A percentile compares a stretch with the other conserved stretches of the same genome.
phyloP scores from a whole-genome alignment of 352 stramenopile species.

The Phytophthora aleatoria region DNA sequence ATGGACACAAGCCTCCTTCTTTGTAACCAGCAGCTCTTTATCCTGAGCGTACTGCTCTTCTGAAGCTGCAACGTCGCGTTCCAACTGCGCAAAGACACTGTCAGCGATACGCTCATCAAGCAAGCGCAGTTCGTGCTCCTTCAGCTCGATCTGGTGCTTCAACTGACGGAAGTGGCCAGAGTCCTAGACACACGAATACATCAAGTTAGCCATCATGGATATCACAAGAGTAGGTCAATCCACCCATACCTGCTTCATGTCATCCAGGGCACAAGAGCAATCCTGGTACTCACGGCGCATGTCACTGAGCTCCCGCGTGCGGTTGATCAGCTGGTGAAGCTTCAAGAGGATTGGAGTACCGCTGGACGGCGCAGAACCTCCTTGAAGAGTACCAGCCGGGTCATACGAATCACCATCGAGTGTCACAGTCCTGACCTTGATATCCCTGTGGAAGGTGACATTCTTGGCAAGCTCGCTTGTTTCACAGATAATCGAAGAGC shows the following conservation, averaged over 20 bases:
- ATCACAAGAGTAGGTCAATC: not conserved
- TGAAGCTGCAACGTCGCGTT: conserved; percentile 67
- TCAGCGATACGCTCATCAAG: conserved; percentile 82
- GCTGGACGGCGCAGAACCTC: conserved; percentile 82
- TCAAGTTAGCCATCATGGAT: conserved; percentile 7
- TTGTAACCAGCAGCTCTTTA: conserved; percentile 60
- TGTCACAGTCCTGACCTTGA: conserved; percentile 97
- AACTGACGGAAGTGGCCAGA: conserved; percentile 73
- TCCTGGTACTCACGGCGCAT: conserved; percentile 78
- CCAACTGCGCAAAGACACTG: conserved; percentile 79
- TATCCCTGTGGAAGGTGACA: conserved; percentile 90
- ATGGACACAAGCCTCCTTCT: conserved; percentile 73
- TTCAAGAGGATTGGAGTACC: conserved; percentile 80
- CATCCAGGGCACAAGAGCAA: conserved; percentile 53
- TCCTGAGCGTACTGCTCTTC: conserved; percentile 80
- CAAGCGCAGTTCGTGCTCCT: conserved; percentile 80
- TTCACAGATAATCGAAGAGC: conserved; percentile 98
- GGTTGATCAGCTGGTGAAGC: conserved; percentile 79
- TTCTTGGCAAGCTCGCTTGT: conserved; percentile 91
- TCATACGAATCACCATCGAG: conserved; percentile 99
- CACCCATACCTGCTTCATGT: conserved; percentile 67
- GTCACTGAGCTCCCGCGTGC: conserved; percentile 66
- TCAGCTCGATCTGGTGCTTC: conserved; percentile 82
- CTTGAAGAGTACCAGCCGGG: conserved; percentile 96
- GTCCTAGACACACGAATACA: conserved; percentile 44